Conservation (phyloP, 306 rosid genomes). For the Sechiopsis laciniata region DNA sequence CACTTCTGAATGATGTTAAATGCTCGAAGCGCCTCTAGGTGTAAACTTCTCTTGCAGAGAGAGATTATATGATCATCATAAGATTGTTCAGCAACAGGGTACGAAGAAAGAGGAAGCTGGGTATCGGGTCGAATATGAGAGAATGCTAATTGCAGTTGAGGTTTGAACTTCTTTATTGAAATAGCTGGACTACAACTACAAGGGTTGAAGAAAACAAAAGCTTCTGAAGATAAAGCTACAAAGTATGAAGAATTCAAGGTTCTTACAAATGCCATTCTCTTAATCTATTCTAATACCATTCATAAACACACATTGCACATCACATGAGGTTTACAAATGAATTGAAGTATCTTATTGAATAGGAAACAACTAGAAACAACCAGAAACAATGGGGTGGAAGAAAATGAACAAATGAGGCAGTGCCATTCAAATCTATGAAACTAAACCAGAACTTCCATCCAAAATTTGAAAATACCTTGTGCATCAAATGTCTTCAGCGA, state of each 20-base stretch:
- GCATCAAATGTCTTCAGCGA: not conserved
- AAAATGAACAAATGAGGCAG: not conserved
- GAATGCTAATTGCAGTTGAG: constrained; percentile 31
- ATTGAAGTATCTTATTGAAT: constrained; percentile 19
- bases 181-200: not conserved
- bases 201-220: constrained; percentile 14
- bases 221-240: constrained; percentile 4
- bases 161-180: constrained; percentile 32
- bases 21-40: constrained; percentile 55
- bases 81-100: constrained; percentile 29
- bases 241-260: not conserved
- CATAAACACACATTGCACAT: not conserved
- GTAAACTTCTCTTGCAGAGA: constrained; percentile 41
- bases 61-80: constrained; percentile 39
- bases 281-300: constrained; percentile 13
- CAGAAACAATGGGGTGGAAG: not conserved
- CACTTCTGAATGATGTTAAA: constrained; percentile 39
- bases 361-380: not conserved
- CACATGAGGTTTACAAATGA: constrained; percentile 8
- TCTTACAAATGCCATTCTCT: constrained; percentile 19
- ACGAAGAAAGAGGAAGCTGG: constrained; percentile 22
- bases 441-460: not conserved
- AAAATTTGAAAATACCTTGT: not conserved
- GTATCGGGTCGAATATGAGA: constrained; percentile 23
- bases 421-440: constrained; percentile 2